These are phyloP conservation scores for Omphalotus olearius DNA, from an alignment of 1,284 basidiomycete species.

Conservation along the genomic window DNA sequence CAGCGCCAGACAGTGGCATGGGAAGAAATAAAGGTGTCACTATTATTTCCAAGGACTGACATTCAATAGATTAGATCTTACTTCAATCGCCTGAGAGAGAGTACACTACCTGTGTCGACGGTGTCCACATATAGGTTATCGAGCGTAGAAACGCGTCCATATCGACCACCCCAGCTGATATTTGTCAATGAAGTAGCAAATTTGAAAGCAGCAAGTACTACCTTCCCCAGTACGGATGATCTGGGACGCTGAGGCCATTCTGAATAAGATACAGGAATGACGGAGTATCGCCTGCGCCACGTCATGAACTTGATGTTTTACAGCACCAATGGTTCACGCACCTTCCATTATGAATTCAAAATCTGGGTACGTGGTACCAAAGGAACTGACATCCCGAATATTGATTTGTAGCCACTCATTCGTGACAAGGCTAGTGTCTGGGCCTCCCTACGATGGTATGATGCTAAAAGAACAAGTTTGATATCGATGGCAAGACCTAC, in stretches of 20 bases:
- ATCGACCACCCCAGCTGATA: conserved; percentile 14
- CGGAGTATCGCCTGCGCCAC: conserved; percentile 11
- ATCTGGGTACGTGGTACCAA: conserved; percentile 13
- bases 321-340: not conserved
- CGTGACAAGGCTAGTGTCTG: conserved; percentile 10
- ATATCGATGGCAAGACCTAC: not conserved
- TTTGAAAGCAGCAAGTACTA: not conserved
- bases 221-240: conserved; percentile 13
- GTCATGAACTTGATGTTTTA: not conserved
- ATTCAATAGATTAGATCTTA: not conserved
- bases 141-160: conserved; percentile 2
- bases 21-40: conserved; percentile 6
- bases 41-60: conserved; percentile 1
- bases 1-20: conserved; percentile 16
- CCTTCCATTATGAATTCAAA: conserved; percentile 8
- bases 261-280: conserved; percentile 14
- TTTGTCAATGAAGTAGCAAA: not conserved
- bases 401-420: conserved; percentile 15
- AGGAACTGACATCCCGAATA: conserved; percentile 11
- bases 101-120: conserved; percentile 2
- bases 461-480: not conserved
- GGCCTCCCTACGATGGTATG: conserved; percentile 5
- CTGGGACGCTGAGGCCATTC: conserved; percentile 12
- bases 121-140: conserved; percentile 2
- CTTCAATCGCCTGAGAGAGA: not conserved